Conservation (phyloP, 2,329 filamentous ascomycete species). For the Exophiala xenobiotica region DNA sequence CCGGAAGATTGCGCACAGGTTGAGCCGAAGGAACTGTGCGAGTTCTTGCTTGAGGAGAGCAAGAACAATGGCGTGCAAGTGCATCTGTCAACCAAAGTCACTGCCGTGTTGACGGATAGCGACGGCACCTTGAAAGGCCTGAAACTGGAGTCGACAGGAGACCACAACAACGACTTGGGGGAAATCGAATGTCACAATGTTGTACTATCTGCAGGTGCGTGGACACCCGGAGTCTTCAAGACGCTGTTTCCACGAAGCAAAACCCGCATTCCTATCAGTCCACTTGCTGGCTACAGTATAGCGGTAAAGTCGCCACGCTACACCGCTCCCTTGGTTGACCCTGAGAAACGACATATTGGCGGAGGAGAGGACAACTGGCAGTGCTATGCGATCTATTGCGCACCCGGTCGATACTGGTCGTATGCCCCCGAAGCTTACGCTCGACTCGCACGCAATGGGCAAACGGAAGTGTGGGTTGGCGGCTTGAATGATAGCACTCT, state of each 20-base stretch:
- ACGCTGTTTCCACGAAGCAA: constrained; percentile 61
- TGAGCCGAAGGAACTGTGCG: constrained; percentile 65
- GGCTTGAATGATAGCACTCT: constrained; percentile 65
- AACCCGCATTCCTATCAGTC: constrained; percentile 56
- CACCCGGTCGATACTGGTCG: constrained; percentile 47
- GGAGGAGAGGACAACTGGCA: constrained; percentile 41
- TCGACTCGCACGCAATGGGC: constrained; percentile 53
- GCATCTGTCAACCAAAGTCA: constrained; percentile 62
- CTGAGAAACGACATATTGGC: constrained; percentile 24
- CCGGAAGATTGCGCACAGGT: constrained; percentile 64
- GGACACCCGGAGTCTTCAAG: constrained; percentile 66
- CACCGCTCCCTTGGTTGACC: constrained; percentile 29
- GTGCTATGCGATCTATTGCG: constrained; percentile 70
- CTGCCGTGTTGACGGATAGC: constrained; percentile 53
- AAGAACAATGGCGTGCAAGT: constrained; percentile 62
- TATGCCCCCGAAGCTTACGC: constrained; percentile 73
- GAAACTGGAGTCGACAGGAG: constrained; percentile 36
- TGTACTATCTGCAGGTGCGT: constrained; percentile 68
- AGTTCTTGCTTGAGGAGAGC: constrained; percentile 62
- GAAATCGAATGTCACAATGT: constrained; percentile 64
- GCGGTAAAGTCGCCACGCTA: constrained; percentile 61
- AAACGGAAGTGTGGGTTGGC: constrained; percentile 65
- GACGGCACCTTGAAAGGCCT: constrained; percentile 52
- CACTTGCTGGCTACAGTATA: constrained; percentile 70
- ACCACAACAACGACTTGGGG: constrained; percentile 36